Evolutionary conservation across 192 early-diverging fungal genomes (phyloP).

Genomic region (Podila minutissima): DNA sequence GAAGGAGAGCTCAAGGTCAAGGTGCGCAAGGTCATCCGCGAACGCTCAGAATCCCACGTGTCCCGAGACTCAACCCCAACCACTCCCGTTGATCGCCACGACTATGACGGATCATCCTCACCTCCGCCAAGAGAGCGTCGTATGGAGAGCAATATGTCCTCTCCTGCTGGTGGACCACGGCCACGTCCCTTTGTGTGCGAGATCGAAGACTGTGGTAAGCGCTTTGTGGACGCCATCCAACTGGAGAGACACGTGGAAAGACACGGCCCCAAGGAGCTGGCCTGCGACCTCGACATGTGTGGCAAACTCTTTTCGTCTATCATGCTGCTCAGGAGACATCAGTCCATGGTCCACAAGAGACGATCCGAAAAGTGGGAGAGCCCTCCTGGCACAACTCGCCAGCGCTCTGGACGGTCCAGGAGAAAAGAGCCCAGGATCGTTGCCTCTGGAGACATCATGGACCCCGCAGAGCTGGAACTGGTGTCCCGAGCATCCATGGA

Average conservation of each 20-base stretch:
- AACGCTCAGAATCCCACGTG: slow-evolving; percentile 29
- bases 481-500: slow-evolving; percentile 13
- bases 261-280: slow-evolving; percentile 48
- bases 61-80: slow-evolving; percentile 42
- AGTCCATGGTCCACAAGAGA: slow-evolving; percentile 51
- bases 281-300: slow-evolving; percentile 46
- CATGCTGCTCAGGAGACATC: slow-evolving; percentile 46
- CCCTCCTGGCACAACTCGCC: slow-evolving; percentile 36
- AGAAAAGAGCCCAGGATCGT: slow-evolving; percentile 45
- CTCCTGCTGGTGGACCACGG: slow-evolving; percentile 20
- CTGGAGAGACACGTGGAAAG: slow-evolving; percentile 44
- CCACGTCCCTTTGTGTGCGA: slow-evolving; percentile 42
- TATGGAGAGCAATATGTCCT: slow-evolving; percentile 12
- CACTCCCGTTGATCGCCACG: slow-evolving; percentile 13
- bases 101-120: slow-evolving; percentile 7
- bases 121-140: slow-evolving; percentile 9
- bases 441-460: slow-evolving; percentile 49
- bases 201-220: slow-evolving; percentile 50
- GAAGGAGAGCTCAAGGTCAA: slow-evolving; percentile 6
- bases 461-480: slow-evolving; percentile 23
- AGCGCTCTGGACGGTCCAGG: slow-evolving; percentile 41
- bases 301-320: slow-evolving; percentile 45
- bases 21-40: slow-evolving; percentile 16
- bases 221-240: slow-evolving; percentile 48
- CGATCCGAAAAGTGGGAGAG: slow-evolving; percentile 52